A percentile compares a stretch with the other conserved stretches of the same genome.
phyloP scores from a whole-genome alignment of 1,284 basidiomycete species.

The Sanghuangporus weigelae region DNA sequence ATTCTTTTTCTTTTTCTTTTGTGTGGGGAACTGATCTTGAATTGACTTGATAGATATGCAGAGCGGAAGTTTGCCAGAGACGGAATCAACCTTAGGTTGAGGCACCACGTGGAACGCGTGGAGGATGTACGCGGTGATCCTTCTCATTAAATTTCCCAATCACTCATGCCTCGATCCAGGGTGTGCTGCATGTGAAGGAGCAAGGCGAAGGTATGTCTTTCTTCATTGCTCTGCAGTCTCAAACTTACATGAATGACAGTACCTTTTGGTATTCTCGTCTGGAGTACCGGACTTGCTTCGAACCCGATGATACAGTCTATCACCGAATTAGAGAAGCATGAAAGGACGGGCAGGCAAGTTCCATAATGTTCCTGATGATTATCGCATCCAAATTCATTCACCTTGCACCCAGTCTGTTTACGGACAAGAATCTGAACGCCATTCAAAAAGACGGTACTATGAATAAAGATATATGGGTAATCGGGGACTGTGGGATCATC shows the following conservation, averaged over 20 bases:
- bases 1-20: neutral
- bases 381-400: neutral
- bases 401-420: constrained; percentile 42
- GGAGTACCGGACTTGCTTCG: constrained; percentile 80
- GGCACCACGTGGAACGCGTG: constrained; percentile 77
- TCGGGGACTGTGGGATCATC: constrained; percentile 74
- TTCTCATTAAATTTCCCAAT: constrained; percentile 28
- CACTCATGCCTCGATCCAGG: constrained; percentile 36
- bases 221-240: neutral
- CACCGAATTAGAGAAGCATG: constrained; percentile 55
- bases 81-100: constrained; percentile 71
- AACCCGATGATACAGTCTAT: constrained; percentile 72
- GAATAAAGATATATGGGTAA: constrained; percentile 75
- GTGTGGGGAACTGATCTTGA: neutral
- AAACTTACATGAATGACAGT: constrained; percentile 35
- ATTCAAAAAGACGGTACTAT: constrained; percentile 46
- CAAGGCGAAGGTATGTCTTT: constrained; percentile 47
- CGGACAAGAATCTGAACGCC: constrained; percentile 58
- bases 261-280: constrained; percentile 78
- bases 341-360: constrained; percentile 52
- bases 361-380: constrained; percentile 8
- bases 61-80: constrained; percentile 72
- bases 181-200: constrained; percentile 55
- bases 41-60: constrained; percentile 46
- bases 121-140: constrained; percentile 44